Conservation (phyloP, 179 eudicot species). For the Actinidia arguta region DNA sequence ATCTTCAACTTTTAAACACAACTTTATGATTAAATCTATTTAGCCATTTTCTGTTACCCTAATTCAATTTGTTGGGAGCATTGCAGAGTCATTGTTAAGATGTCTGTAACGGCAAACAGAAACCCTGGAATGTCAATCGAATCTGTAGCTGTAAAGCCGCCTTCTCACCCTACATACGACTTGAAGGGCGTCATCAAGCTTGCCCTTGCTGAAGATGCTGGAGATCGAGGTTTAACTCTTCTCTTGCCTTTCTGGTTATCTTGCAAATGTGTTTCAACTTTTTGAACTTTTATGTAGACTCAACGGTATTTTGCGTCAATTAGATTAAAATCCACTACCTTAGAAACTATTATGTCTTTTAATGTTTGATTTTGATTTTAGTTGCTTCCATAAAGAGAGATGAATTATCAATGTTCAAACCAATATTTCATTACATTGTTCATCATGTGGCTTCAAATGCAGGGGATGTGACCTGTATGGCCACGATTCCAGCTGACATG, state of each 20-base stretch:
- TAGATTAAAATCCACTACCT: neutral
- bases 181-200: constrained; percentile 83
- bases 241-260: neutral
- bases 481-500: constrained; percentile 85
- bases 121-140: constrained; percentile 28
- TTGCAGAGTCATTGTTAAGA: constrained; percentile 39
- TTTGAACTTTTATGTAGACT: neutral
- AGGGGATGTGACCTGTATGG: constrained; percentile 96
- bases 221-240: constrained; percentile 56
- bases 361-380: neutral
- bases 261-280: neutral
- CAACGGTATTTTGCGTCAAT: neutral
- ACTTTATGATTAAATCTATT: neutral
- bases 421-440: constrained; percentile 7
- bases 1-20: neutral
- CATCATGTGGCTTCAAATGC: constrained; percentile 9
- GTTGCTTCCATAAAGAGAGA: neutral
- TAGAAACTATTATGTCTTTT: neutral
- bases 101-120: constrained; percentile 35
- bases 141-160: constrained; percentile 50
- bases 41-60: neutral
- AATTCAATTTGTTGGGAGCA: neutral
- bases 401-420: neutral
- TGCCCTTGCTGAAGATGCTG: constrained; percentile 96
- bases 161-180: constrained; percentile 94